Percentiles rank a stretch among this genome's conserved stretches.
phyloP scores from a whole-genome alignment of 805 yeast genomes.

The Metschnikowia gelsemii region DNA sequence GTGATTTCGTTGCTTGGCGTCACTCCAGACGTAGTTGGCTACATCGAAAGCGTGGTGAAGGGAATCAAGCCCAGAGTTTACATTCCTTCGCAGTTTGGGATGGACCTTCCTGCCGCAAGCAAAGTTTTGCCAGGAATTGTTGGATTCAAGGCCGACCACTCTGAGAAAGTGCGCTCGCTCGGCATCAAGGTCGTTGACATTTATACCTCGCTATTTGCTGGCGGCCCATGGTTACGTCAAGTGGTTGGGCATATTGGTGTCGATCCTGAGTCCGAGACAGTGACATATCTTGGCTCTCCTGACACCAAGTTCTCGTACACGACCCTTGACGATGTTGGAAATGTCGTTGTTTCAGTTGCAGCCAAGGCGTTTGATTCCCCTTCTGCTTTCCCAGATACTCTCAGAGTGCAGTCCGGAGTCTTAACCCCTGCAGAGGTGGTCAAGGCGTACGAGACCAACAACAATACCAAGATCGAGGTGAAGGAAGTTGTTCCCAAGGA shows the following conservation, averaged over 20 bases:
- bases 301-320: conserved; percentile 21
- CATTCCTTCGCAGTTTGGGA: conserved; percentile 31
- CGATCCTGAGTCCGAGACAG: conserved; percentile 30
- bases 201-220: conserved; percentile 38
- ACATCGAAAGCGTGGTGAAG: conserved; percentile 40
- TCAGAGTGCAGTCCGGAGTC: conserved; percentile 44
- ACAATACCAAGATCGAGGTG: conserved; percentile 31
- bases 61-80: conserved; percentile 48
- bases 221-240: conserved; percentile 19
- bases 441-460: conserved; percentile 39
- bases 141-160: conserved; percentile 34
- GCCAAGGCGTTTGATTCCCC: conserved; percentile 29
- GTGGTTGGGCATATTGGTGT: conserved; percentile 37
- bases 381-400: conserved; percentile 40
- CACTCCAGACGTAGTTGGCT: conserved; percentile 28
- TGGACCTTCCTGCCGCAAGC: conserved; percentile 35
- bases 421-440: conserved; percentile 39
- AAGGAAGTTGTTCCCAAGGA: conserved; percentile 25
- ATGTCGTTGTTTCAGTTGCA: conserved; percentile 40
- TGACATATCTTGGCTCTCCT: conserved; percentile 44
- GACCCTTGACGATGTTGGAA: conserved; percentile 43
- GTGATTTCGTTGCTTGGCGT: conserved; percentile 45
- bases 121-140: conserved; percentile 35
- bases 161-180: conserved; percentile 36
- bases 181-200: conserved; percentile 52